A percentile compares a stretch with the other conserved stretches of the same genome.
These are phyloP conservation scores for Polytolypa hystricis DNA, from an alignment of 2,329 filamentous ascomycete species.

Conservation along the genomic window DNA sequence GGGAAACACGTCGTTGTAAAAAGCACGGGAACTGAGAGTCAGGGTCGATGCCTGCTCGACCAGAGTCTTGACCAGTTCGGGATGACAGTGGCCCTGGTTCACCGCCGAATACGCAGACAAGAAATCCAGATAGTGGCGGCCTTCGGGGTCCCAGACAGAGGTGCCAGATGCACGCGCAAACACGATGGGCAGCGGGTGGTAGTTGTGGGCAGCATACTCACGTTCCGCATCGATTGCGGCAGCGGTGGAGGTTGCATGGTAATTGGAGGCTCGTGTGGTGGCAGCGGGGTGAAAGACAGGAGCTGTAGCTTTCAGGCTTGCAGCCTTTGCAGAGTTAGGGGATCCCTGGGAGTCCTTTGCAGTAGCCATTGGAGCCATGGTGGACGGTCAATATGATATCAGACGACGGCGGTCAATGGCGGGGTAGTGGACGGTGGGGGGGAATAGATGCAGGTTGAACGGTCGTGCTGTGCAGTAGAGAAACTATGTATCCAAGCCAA, in stretches of 20 bases:
- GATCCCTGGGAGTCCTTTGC: constrained; percentile 15
- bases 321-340: constrained; percentile 6
- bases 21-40: constrained; percentile 86
- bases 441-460: no score
- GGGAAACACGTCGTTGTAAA: constrained; percentile 97
- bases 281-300: constrained; percentile 25
- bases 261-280: constrained; percentile 31
- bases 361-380: constrained; percentile 17
- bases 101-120: constrained; percentile 95
- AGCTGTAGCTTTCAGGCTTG: constrained; percentile 30
- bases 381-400: no score
- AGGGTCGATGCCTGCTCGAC: constrained; percentile 79
- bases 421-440: no score
- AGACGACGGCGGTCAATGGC: no score
- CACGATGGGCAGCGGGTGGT: constrained; percentile 91
- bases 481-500: no score
- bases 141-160: constrained; percentile 94
- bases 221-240: constrained; percentile 72
- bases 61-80: constrained; percentile 82
- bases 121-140: constrained; percentile 91
- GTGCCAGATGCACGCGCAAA: constrained; percentile 77
- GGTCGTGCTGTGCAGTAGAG: no score
- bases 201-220: constrained; percentile 90
- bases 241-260: constrained; percentile 68
- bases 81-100: constrained; percentile 97